Evolutionary conservation across 257 asterid species (phyloP).

Genomic region (Nemophila menziesii): DNA sequence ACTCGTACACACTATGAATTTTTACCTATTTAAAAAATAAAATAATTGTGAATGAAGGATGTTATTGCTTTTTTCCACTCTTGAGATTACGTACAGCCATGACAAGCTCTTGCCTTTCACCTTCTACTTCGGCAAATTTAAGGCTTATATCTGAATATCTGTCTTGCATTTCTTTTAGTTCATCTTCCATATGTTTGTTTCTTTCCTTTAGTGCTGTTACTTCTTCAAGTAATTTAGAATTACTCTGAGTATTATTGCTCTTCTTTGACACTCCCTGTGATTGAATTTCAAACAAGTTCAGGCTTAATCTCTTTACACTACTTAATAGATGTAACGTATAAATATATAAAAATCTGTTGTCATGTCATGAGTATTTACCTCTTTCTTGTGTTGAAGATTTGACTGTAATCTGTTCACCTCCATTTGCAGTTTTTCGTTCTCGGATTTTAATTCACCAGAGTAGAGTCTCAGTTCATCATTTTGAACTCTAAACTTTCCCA

Average conservation of each 20-base stretch:
- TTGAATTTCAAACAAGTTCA: slow-evolving; percentile 10
- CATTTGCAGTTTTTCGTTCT: slow-evolving; percentile 51
- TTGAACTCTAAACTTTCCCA: slow-evolving; percentile 41
- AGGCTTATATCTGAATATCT: slow-evolving; percentile 95
- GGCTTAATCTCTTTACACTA: neutral
- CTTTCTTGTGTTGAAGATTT: slow-evolving; percentile 28
- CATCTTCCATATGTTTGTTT: slow-evolving; percentile 61
- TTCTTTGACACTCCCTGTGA: slow-evolving; percentile 14
- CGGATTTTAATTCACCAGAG: slow-evolving; percentile 35
- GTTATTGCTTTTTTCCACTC: slow-evolving; percentile 48
- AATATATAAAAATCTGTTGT: too few species aligned
- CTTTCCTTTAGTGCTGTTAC: slow-evolving; percentile 48
- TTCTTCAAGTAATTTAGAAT: slow-evolving; percentile 40
- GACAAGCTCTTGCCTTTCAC: slow-evolving; percentile 94
- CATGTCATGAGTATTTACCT: slow-evolving; percentile 27
- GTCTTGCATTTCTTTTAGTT: slow-evolving; percentile 75
- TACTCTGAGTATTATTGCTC: slow-evolving; percentile 24
- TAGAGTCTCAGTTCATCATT: slow-evolving; percentile 38
- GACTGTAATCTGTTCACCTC: slow-evolving; percentile 39
- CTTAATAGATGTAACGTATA: neutral
- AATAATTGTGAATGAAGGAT: neutral
- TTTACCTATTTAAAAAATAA: neutral
- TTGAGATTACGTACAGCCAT: slow-evolving; percentile 75
- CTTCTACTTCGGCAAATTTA: slow-evolving; percentile 95
- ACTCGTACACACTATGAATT: slow-evolving; percentile 4